Evolutionary conservation across 164 flowering plant species (phyloP).

Genomic region (Chloranthus sessilifolius): DNA sequence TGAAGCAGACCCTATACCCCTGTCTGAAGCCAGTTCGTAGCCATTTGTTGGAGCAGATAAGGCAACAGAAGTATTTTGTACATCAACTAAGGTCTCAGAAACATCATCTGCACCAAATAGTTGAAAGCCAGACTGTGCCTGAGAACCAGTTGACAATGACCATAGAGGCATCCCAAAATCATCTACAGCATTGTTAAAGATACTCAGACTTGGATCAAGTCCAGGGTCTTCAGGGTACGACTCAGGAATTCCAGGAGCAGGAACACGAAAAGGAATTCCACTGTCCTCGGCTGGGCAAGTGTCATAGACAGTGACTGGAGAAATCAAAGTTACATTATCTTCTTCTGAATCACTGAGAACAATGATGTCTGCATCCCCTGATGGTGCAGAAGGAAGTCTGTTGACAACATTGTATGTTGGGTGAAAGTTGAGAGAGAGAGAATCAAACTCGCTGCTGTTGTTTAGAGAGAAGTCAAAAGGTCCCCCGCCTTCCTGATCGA

Average conservation of each 20-base stretch:
- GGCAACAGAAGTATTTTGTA: constrained; percentile 36
- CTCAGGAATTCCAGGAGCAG: constrained; percentile 39
- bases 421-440: constrained; percentile 48
- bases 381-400: constrained; percentile 34
- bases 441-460: constrained; percentile 69
- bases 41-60: constrained; percentile 53
- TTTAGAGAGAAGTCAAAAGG: constrained; percentile 50
- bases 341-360: constrained; percentile 97
- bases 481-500: constrained; percentile 73
- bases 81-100: constrained; percentile 44
- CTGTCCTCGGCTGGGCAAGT: constrained; percentile 25
- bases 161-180: constrained; percentile 63
- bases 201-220: constrained; percentile 39
- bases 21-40: constrained; percentile 44
- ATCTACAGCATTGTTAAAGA: constrained; percentile 44
- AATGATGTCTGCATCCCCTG: constrained; percentile 57
- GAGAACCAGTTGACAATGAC: constrained; percentile 51
- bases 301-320: constrained; percentile 36
- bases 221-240: constrained; percentile 48
- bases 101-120: constrained; percentile 69
- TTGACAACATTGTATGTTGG: constrained; percentile 34
- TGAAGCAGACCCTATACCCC: constrained; percentile 29
- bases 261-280: constrained; percentile 37
- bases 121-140: constrained; percentile 49
- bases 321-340: constrained; percentile 43